phyloP scores from a whole-genome alignment of 108 stramenopile genomes.

The Skeletonema marinoi region DNA sequence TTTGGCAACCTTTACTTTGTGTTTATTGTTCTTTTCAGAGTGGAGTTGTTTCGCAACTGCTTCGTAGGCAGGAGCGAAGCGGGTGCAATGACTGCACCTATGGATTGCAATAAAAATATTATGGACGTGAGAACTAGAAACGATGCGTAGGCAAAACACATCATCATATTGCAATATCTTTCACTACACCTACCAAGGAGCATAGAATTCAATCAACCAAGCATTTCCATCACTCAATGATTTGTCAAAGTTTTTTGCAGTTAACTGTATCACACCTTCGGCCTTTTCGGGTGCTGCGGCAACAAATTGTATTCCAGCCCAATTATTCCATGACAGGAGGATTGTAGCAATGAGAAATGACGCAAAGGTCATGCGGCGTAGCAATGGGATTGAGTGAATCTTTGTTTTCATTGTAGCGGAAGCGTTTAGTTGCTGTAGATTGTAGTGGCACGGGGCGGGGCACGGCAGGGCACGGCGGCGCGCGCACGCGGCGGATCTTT shows the following conservation, averaged over 20 bases:
- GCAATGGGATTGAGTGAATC: neutral
- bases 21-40: constrained; percentile 27
- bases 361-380: neutral
- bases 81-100: constrained; percentile 71
- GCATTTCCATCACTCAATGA: constrained; percentile 66
- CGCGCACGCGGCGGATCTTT: too few relatives aligned
- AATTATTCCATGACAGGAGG: neutral
- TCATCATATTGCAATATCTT: neutral
- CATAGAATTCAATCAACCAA: constrained; percentile 87
- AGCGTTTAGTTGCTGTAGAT: too few relatives aligned
- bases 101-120: neutral
- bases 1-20: constrained; percentile 77
- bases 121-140: constrained; percentile 6
- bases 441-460: too few relatives aligned
- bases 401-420: neutral
- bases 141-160: constrained; percentile 1
- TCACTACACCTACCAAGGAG: constrained; percentile 74
- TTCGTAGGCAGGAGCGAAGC: constrained; percentile 67
- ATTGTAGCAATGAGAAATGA: neutral
- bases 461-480: too few relatives aligned
- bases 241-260: constrained; percentile 61
- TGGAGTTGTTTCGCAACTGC: constrained; percentile 62
- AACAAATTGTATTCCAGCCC: neutral
- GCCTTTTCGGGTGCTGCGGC: neutral
- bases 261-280: constrained; percentile 45